A percentile compares a stretch with the other conserved stretches of the same genome.
Evolutionary conservation across 495 filamentous ascomycete genomes (phyloP).

Genomic region (Neurospora sp.): DNA sequence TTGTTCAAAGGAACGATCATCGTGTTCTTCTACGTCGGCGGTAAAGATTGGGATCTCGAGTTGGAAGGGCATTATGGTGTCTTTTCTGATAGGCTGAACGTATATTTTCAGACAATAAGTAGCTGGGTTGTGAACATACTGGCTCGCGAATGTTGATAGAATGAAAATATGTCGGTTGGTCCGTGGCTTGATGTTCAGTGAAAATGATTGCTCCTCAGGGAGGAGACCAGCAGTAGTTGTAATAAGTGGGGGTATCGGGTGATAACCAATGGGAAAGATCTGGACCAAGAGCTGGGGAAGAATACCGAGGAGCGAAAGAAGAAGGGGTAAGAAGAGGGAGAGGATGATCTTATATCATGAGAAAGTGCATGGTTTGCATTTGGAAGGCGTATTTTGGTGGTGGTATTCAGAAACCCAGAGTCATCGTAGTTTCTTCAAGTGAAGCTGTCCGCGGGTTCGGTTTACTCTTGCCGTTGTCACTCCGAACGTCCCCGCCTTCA

Average conservation of each 20-base stretch:
- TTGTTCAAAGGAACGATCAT: conserved; percentile 20
- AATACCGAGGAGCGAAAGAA: neutral
- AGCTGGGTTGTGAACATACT: neutral
- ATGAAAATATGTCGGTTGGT: neutral
- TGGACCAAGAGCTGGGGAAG: neutral
- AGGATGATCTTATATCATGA: neutral
- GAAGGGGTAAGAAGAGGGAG: neutral
- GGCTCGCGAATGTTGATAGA: neutral
- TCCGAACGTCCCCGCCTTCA: neutral
- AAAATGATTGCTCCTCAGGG: neutral
- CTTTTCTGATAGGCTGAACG: neutral
- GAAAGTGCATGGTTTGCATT: neutral
- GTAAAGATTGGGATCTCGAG: conserved; percentile 38
- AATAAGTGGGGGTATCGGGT: neutral
- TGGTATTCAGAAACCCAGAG: neutral
- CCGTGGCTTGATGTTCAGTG: neutral
- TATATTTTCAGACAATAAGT: neutral
- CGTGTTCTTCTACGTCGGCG: conserved; percentile 7
- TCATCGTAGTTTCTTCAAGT: neutral
- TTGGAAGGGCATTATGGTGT: neutral
- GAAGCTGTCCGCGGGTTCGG: neutral
- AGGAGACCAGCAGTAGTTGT: neutral
- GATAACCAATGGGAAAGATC: neutral
- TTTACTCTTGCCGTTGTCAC: neutral
- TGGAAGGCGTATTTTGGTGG: neutral